phyloP scores from a whole-genome alignment of 164 flowering plant genomes.

The Houttuynia cordata region DNA sequence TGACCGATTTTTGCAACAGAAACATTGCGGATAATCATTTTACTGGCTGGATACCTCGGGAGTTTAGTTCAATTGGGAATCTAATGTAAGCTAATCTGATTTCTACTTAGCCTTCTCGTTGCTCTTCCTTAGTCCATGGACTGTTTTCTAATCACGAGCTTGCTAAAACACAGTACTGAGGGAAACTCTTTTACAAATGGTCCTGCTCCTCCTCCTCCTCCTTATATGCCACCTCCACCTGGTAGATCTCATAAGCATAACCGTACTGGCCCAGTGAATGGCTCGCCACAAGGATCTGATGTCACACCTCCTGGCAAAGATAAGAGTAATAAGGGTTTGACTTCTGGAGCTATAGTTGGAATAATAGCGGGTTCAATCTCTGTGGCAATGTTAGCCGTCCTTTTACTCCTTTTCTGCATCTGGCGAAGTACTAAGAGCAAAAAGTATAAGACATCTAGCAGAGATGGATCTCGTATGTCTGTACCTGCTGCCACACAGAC shows the following conservation, averaged over 20 bases:
- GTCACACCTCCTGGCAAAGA: conserved; percentile 13
- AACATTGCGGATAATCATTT: conserved; percentile 77
- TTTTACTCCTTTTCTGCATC: conserved; percentile 46
- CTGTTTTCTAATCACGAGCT: conserved; percentile 7
- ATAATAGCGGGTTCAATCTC: conserved; percentile 43
- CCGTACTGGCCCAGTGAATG: conserved; percentile 18
- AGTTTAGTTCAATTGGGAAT: conserved; percentile 50
- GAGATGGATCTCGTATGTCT: conserved; percentile 34
- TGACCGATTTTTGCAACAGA: conserved; percentile 27
- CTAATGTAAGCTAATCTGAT: conserved; percentile 47
- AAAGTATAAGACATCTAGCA: conserved; percentile 25
- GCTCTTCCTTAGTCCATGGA: not conserved
- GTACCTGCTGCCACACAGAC: conserved; percentile 27
- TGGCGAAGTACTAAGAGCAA: conserved; percentile 23
- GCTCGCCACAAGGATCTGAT: conserved; percentile 19
- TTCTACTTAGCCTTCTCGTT: not conserved
- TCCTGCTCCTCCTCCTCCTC: conserved; percentile 89
- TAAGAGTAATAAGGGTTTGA: conserved; percentile 21
- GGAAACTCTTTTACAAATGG: conserved; percentile 79
- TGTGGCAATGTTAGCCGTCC: conserved; percentile 22
- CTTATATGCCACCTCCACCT: conserved; percentile 70
- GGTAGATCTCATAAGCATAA: conserved; percentile 32
- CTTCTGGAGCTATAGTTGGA: conserved; percentile 50
- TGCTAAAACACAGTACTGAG: conserved; percentile 41
- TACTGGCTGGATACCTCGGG: conserved; percentile 82